Percentiles rank a stretch among this genome's conserved stretches.
phyloP scores from a whole-genome alignment of 495 filamentous ascomycete genomes.

The Podospora conica region DNA sequence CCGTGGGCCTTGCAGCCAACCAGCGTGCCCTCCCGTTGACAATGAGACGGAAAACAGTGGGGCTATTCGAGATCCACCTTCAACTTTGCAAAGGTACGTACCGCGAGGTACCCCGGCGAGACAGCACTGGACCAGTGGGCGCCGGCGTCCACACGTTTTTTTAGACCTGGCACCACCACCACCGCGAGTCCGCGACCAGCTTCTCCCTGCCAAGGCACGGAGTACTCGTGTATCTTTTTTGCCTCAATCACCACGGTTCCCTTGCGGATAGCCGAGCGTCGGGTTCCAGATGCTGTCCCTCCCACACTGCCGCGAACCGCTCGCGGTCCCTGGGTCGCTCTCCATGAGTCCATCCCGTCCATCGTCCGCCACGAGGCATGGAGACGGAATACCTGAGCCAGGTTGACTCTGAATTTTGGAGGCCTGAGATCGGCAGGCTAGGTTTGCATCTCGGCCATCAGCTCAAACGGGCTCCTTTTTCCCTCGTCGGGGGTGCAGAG shows the following conservation, averaged over 20 bases:
- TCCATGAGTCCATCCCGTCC: neutral
- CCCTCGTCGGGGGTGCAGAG: no score
- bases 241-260: constrained; percentile 10
- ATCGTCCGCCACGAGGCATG: neutral
- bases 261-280: constrained; percentile 12
- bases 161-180: constrained; percentile 4
- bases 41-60: constrained; percentile 3
- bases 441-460: neutral
- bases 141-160: constrained; percentile 14
- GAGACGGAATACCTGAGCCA: neutral
- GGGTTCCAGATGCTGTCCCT: constrained; percentile 10
- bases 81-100: constrained; percentile 3
- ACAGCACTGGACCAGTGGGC: neutral
- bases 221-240: constrained; percentile 14
- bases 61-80: constrained; percentile 5
- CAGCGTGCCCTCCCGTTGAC: neutral
- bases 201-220: constrained; percentile 3
- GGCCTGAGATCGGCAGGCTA: neutral
- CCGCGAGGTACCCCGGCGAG: constrained; percentile 18
- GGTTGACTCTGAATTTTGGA: neutral
- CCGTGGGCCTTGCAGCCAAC: neutral
- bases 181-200: neutral
- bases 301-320: constrained; percentile 1
- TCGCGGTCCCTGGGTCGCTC: neutral
- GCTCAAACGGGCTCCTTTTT: neutral